phyloP scores from a whole-genome alignment of 495 filamentous ascomycete genomes.

The Penicillium coffeae region DNA sequence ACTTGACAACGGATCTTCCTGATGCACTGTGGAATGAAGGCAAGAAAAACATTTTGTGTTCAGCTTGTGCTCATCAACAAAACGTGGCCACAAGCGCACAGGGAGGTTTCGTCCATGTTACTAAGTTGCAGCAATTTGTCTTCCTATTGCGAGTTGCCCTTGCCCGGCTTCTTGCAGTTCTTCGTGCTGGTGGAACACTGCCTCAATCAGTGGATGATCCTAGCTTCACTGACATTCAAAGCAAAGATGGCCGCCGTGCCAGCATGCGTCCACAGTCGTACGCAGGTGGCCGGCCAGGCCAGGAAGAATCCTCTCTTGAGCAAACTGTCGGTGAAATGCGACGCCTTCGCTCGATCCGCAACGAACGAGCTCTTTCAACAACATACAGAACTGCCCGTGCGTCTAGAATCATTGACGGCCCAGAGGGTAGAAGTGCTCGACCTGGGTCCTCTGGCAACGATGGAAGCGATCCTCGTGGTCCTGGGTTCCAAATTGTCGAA shows the following conservation, averaged over 20 bases:
- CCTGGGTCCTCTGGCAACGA: conserved; percentile 78
- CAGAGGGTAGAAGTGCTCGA: conserved; percentile 70
- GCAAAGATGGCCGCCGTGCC: conserved; percentile 62
- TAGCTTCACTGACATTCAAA: conserved; percentile 63
- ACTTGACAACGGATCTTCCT: conserved; percentile 59
- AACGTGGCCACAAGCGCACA: conserved; percentile 45
- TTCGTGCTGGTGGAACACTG: conserved; percentile 76
- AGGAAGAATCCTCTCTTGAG: conserved; percentile 77
- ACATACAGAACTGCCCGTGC: conserved; percentile 86
- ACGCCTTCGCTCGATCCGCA: conserved; percentile 81
- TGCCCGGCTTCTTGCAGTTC: conserved; percentile 80
- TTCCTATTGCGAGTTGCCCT: conserved; percentile 89
- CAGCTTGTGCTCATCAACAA: conserved; percentile 54
- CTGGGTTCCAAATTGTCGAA: conserved; percentile 77
- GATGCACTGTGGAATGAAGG: conserved; percentile 64
- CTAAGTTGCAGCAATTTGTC: conserved; percentile 88
- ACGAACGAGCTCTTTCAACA: conserved; percentile 89
- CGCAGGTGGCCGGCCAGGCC: conserved; percentile 51
- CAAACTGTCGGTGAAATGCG: conserved; percentile 95
- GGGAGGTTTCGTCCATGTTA: conserved; percentile 59
- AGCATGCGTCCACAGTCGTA: conserved; percentile 72
- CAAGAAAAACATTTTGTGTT: conserved; percentile 66
- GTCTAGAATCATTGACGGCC: conserved; percentile 89
- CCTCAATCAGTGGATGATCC: conserved; percentile 72
- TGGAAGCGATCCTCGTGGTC: conserved; percentile 51